phyloP scores from a whole-genome alignment of 257 asterid genomes.

The Ballota nigra region DNA sequence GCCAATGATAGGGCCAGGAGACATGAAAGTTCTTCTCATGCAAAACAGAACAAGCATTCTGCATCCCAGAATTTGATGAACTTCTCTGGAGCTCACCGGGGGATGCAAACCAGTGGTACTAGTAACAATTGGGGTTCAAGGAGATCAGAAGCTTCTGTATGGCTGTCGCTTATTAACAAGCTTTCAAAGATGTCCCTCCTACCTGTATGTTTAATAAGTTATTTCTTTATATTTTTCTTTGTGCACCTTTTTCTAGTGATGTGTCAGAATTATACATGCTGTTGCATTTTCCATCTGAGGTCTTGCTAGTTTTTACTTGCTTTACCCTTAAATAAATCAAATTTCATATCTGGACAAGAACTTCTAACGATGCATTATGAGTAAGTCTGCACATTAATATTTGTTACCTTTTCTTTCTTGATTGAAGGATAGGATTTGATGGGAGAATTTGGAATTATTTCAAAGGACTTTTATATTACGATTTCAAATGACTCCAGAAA shows the following conservation, averaged over 20 bases:
- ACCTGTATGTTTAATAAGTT: slow-evolving; percentile 62
- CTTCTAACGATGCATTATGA: no score
- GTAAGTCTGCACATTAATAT: neutral
- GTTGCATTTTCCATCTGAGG: slow-evolving; percentile 9
- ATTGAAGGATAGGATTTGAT: neutral
- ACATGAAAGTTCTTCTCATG: slow-evolving; percentile 36
- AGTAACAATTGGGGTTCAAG: slow-evolving; percentile 50
- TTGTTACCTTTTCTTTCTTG: neutral
- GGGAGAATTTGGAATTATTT: neutral
- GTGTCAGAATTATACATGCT: slow-evolving; percentile 1
- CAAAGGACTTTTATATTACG: neutral
- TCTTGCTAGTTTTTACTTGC: neutral
- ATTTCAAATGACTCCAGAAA: neutral
- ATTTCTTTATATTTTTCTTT: slow-evolving; percentile 6
- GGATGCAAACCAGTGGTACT: slow-evolving; percentile 45
- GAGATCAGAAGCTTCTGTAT: slow-evolving; percentile 88
- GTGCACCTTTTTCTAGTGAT: slow-evolving; percentile 18
- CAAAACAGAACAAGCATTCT: slow-evolving; percentile 52
- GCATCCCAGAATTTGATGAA: slow-evolving; percentile 39
- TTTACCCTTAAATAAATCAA: slow-evolving; percentile 1
- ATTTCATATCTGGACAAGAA: slow-evolving; percentile 12
- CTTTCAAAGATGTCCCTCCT: slow-evolving; percentile 80
- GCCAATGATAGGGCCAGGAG: slow-evolving; percentile 46
- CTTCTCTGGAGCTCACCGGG: slow-evolving; percentile 43
- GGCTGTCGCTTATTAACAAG: slow-evolving; percentile 76